Base-by-base conservation (phyloP, 1,284 basidiomycete genomes). In the Papiliotrema flavescens region DNA sequence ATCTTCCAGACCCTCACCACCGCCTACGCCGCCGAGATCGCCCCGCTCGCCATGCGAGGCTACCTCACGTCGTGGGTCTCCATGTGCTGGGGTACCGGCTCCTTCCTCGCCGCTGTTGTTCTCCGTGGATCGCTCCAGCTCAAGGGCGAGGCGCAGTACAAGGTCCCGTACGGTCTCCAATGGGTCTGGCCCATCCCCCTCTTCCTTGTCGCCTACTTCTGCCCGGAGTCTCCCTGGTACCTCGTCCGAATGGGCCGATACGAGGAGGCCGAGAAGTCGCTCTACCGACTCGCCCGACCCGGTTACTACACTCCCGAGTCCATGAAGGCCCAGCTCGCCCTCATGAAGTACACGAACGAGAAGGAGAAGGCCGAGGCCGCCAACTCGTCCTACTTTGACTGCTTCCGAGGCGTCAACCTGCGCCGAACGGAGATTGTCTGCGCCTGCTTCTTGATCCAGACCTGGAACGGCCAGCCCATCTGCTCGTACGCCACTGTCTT, bases 391-490 rank as follows among this genome's bases (percentile, higher is more conserved):
- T 79, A 75, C 64, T 43, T 58, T 23, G 75, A 79, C 54, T 77
- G 74, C 61, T 76, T 79, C 74, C 60, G 61, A 46, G 68, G 74
- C 7, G 59, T 63, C 59, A 69, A 79, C 61, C 57, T 63, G n/a
- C 70, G 78, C 17, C 63, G 78, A 36, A 78, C 76, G 24, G 76
- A 78, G 61, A 74, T 79, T 35, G 72, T 63, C 53, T 61, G 60
- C 48, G 59, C 70, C 35, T 63, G 63, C 32, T 75, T 61, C 54
- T 50, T 62, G 24, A 61, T 65, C 46, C 71, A 74, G 24, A 42
- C 56, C 50, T 51, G 48, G 57, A 66, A 56, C 63, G 64, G 48
- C 23, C 53, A 55, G 37, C 28, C 43, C 22, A 55, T 60, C 40
- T 47, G 47, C 55, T 41, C 49, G 17, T 52, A 52, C 35, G 58